Base-by-base conservation (phyloP, 2,329 filamentous ascomycete genomes). In the Paracoccidioides brasiliensis region DNA sequence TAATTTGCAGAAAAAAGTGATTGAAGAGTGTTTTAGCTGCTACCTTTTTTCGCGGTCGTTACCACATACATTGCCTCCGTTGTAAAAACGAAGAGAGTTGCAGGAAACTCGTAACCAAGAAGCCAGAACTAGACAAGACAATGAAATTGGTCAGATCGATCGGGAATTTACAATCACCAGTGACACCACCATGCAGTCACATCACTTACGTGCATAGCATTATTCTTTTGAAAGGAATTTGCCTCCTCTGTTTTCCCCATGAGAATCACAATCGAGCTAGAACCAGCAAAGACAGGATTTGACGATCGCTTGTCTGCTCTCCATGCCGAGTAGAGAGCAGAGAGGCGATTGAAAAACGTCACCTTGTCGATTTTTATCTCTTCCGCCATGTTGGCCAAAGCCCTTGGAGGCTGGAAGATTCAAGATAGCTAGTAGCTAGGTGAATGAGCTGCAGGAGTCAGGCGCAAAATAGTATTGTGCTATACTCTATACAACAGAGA, bases 11-110 rank as follows among this genome's bases (percentile, higher is more conserved):
- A 46, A 54, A 30, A 37, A 15, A 35, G 38, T 35, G 12, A 32
- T 33, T 40, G n/a, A 43, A 43, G 37, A n/a, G 6, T 30, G 2
- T 10, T 59, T 59, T 65, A 61, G 69, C 10, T 9, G 37, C 14
- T 33, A 95, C 90, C 91, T 82, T 98, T 98, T 76, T 98, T 98
- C 57, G 88, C 85, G 5, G 93, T 98, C 5, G 93, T 98, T 61
- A 98, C 83, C 57, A 97, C 85, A 73, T 93, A 94, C 64, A 97
- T 78, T 49, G 83, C 83, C 59, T 97, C 93, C 58, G 84, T 76
- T 1, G 91, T 97, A 70, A 98, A 84, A 53, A 98, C 80, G 78
- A 98, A 89, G 60, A 98, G 78, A 0, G 93, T 98, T 42, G 91
- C 90, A 38, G 93, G 93, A 67, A 98, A 98, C 71, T 98, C 93